Percentiles rank a stretch among this genome's conserved stretches.
These are phyloP conservation scores for Pittosporum tobira DNA, from an alignment of 129 eudicot genomes.

Conservation along the genomic window DNA sequence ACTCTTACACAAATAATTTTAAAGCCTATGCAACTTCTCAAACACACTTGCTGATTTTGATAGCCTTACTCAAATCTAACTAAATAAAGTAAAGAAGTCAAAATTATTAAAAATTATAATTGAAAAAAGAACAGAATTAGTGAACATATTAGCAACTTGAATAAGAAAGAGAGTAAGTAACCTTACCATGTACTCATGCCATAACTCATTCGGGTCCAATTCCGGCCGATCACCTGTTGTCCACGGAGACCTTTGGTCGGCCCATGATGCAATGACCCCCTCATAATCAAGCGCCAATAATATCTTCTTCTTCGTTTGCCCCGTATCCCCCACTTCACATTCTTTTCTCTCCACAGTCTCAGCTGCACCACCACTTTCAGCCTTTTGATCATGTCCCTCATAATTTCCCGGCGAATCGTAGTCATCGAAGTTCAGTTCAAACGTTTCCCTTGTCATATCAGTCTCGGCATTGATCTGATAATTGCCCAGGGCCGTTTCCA, in stretches of 20 bases:
- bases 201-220: slow-evolving; percentile 47
- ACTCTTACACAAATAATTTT: too few relatives aligned
- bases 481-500: background rate
- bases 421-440: slow-evolving; percentile 56
- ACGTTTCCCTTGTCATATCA: slow-evolving; percentile 48
- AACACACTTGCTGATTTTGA: too few relatives aligned
- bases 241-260: slow-evolving; percentile 74
- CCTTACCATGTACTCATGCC: slow-evolving; percentile 73
- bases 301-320: slow-evolving; percentile 27
- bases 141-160: too few relatives aligned
- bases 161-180: background rate
- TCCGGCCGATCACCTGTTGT: slow-evolving; percentile 69
- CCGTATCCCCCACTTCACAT: slow-evolving; percentile 1
- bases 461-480: slow-evolving; percentile 17
- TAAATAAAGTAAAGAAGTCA: too few relatives aligned
- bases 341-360: slow-evolving; percentile 18
- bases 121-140: background rate
- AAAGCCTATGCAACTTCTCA: too few relatives aligned
- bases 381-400: slow-evolving; percentile 34
- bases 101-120: too few relatives aligned
- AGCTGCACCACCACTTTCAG: slow-evolving; percentile 3
- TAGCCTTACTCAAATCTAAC: too few relatives aligned
- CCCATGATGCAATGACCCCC: slow-evolving; percentile 76
- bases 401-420: slow-evolving; percentile 38
- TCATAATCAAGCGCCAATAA: slow-evolving; percentile 66